Conservation (phyloP, 2,329 filamentous ascomycete species). For the Thelonectria olida region DNA sequence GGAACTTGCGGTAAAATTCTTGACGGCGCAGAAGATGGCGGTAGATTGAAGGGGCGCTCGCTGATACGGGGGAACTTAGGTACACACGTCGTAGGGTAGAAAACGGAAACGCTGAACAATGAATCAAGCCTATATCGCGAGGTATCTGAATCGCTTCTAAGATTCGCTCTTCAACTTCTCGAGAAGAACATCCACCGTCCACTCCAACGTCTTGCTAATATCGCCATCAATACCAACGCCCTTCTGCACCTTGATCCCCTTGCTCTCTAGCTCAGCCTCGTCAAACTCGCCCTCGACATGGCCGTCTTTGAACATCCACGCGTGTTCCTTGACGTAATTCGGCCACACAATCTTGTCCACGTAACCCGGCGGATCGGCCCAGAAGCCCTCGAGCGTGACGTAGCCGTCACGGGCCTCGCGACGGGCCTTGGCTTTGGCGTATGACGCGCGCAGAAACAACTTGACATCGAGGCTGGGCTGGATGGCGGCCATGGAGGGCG, state of each 20-base stretch:
- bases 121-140: background rate
- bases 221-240: slow-evolving; percentile 59
- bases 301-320: slow-evolving; percentile 78
- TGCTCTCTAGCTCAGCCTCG: slow-evolving; percentile 52
- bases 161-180: slow-evolving; percentile 49
- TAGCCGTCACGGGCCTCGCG: slow-evolving; percentile 78
- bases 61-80: background rate
- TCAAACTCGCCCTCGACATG: slow-evolving; percentile 70
- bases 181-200: slow-evolving; percentile 74
- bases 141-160: slow-evolving; percentile 10
- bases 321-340: slow-evolving; percentile 85
- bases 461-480: slow-evolving; percentile 75
- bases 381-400: slow-evolving; percentile 88
- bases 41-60: slow-evolving; percentile 8
- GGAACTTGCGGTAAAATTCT: slow-evolving; percentile 54
- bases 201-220: slow-evolving; percentile 70
- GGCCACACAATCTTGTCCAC: slow-evolving; percentile 97
- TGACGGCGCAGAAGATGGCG: slow-evolving; percentile 37
- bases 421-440: slow-evolving; percentile 69
- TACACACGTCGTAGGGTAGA: no score
- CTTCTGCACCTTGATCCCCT: slow-evolving; percentile 60
- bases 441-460: slow-evolving; percentile 79
- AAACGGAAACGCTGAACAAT: background rate
- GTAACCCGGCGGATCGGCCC: slow-evolving; percentile 93
- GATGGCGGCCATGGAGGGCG: slow-evolving; percentile 62